Base-by-base conservation (phyloP, 352 stramenopile species). In the Phytophthora quininea region DNA sequence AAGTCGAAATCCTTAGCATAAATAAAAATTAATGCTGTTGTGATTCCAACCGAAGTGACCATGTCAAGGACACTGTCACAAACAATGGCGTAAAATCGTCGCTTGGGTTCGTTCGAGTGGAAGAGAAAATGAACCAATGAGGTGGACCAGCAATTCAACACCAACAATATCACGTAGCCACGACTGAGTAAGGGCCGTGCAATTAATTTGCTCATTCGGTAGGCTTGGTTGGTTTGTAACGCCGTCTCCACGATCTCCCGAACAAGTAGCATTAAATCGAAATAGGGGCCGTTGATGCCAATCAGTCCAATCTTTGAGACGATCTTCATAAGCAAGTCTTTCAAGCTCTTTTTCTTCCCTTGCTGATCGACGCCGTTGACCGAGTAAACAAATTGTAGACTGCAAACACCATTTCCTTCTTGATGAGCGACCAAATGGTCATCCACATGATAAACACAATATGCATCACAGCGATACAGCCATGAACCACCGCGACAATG, bases 1-100 rank as follows among this genome's bases (percentile, higher is more conserved):
- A 54, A 48, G 10, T 74, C 59, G 55, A 76, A 71, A 64, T 74
- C 58, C 2, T 19, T 3, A 7, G n/a, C n/a, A 11, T 66, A 55
- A 32, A 58, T 55, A 1, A 67, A 35, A 6, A 67, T 53, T 7
- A 68, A 2, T 4, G 47, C 38, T 47, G 58, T 62, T 2, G 71
- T 64, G 14, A 71, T 58, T 3, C 71, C 74, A 7, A 80, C 55
- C 15, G 67, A 76, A 35, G 64, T 71, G 24, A 75, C 24, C 19
- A 79, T 64, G 42, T 79, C 67, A 1, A 82, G 62, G 24, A 70
- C 35, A 6, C 33, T 46, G 38, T 67, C 60, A 33, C 43, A 56
- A 19, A 82, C 46, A 45, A 82, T 51, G 9, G 54, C 56, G 10
- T 73, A 64, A 19, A 82, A 56, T 11, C 76, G 61, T 7, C 67